Evolutionary conservation across 2,329 filamentous ascomycete species (phyloP).

Genomic region (Penicillium crustosum): DNA sequence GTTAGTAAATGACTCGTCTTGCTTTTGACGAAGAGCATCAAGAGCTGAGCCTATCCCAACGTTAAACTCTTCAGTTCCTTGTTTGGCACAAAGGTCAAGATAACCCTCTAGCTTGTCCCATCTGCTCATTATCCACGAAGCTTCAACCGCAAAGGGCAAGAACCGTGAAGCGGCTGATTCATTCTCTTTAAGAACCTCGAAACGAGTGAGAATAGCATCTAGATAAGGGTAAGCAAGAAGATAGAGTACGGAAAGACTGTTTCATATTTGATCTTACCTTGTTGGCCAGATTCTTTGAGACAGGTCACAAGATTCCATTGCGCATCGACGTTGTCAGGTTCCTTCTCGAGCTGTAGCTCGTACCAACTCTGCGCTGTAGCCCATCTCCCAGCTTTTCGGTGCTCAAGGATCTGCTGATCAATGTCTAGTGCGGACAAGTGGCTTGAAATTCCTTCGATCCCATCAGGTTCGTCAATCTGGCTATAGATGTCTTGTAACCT

Average conservation of each 20-base stretch:
- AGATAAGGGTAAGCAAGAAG: background rate
- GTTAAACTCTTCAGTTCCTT: constrained; percentile 68
- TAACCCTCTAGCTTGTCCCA: constrained; percentile 75
- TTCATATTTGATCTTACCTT: constrained; percentile 57
- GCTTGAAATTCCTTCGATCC: constrained; percentile 89
- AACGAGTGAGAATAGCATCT: constrained; percentile 84
- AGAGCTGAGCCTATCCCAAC: constrained; percentile 72
- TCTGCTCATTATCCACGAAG: constrained; percentile 83
- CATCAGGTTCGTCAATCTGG: constrained; percentile 96
- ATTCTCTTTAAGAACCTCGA: constrained; percentile 68
- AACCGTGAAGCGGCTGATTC: constrained; percentile 59
- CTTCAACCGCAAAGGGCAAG: constrained; percentile 83
- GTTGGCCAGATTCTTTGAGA: constrained; percentile 90
- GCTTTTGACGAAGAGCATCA: constrained; percentile 57
- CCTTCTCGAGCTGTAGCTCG: constrained; percentile 79
- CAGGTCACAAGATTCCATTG: constrained; percentile 84
- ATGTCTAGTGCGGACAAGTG: constrained; percentile 84
- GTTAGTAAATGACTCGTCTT: constrained; percentile 54
- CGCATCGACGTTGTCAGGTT: constrained; percentile 72
- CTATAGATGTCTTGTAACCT: constrained; percentile 91
- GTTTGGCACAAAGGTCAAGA: constrained; percentile 43
- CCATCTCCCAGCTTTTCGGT: constrained; percentile 91
- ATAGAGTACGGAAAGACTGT: background rate
- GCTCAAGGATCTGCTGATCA: constrained; percentile 88
- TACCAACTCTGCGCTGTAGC: constrained; percentile 97